Evolutionary conservation across 495 filamentous ascomycete genomes (phyloP), one percentile per base, ranked within the genome.

Genomic region (Neurospora hispaniola): DNA sequence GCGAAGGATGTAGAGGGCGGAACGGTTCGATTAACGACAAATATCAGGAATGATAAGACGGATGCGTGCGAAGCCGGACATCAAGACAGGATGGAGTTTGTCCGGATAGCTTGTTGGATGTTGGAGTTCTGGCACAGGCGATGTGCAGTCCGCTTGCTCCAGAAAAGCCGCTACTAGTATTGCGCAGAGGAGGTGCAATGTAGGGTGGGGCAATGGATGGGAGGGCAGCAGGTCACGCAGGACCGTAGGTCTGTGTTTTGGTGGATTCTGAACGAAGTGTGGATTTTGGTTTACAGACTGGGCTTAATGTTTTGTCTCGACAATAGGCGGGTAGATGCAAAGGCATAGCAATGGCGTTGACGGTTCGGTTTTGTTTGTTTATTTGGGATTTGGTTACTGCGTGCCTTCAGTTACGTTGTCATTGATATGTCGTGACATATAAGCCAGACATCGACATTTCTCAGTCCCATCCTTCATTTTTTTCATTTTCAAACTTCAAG

Each of bases 331-430:
- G 54, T 16, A 66, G 27, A 35, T 38, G 35, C 54, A 14, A 11
- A 68, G 71, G 73, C 74, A 77, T 77, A 75, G 75, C 75, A 72
- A 73, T 38, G 75, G 75, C 73, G 75, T 76, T 62, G 18, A 69
- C 42, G 72, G 39, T 70, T 70, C 54, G 54, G 5, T 4, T 27
- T 59, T 31, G 9, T 12, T 31, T 35, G 54, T 9, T 66, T 66
- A 31, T 35, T 27, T 35, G 54, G 54, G 27, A 5, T 1, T 3
- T 12, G 5, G 54, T 62, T 66, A 18, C 2, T 38, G 0, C 5
- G 54, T 0, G 10, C 54, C 16, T 16, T n/a, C n/a, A n/a, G n/a
- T n/a, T 18, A 35, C 48, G 11, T 35, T 66, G 54, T 4, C 16
- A 18, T 31, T 31, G 27, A 31, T 18, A 18, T 27, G 27, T 35